Percentiles rank a stretch among this genome's conserved stretches.
phyloP scores from a whole-genome alignment of 495 filamentous ascomycete genomes.

The Penicillium cinerascens region DNA sequence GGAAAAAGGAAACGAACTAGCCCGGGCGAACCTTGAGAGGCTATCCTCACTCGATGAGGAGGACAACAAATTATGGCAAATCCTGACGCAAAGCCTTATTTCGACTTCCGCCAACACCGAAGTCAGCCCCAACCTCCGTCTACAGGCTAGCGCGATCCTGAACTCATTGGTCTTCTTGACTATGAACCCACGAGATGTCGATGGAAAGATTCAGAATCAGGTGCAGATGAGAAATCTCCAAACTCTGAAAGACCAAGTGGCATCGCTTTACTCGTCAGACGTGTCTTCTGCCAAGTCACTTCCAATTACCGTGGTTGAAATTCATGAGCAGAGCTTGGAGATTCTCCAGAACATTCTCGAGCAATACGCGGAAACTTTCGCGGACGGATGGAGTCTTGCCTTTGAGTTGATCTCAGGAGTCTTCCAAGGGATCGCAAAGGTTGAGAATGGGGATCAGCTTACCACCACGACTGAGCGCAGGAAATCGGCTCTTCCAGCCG shows the following conservation, averaged over 20 bases:
- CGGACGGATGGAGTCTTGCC: slow-evolving; percentile 76
- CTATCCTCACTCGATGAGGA: slow-evolving; percentile 59
- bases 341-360: slow-evolving; percentile 79
- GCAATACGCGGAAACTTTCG: slow-evolving; percentile 79
- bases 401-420: slow-evolving; percentile 84
- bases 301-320: slow-evolving; percentile 61
- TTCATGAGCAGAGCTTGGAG: slow-evolving; percentile 79
- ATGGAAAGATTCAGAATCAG: slow-evolving; percentile 33
- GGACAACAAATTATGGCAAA: slow-evolving; percentile 67
- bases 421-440: slow-evolving; percentile 51
- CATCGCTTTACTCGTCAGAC: slow-evolving; percentile 44
- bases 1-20: slow-evolving; percentile 75
- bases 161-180: slow-evolving; percentile 64
- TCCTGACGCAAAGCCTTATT: slow-evolving; percentile 69
- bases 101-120: slow-evolving; percentile 52
- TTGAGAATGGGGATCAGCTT: slow-evolving; percentile 16
- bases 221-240: slow-evolving; percentile 70
- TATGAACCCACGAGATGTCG: slow-evolving; percentile 32
- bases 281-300: slow-evolving; percentile 26
- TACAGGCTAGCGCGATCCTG: slow-evolving; percentile 69
- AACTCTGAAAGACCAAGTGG: slow-evolving; percentile 58
- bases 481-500: slow-evolving; percentile 47
- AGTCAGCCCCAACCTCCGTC: slow-evolving; percentile 58
- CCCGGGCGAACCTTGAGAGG: slow-evolving; percentile 72
- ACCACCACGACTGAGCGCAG: slow-evolving; percentile 19